Evolutionary conservation across 306 rosid genomes (phyloP), one percentile per base, ranked within the genome.

Genomic region (Cyamopsis tetragonoloba): DNA sequence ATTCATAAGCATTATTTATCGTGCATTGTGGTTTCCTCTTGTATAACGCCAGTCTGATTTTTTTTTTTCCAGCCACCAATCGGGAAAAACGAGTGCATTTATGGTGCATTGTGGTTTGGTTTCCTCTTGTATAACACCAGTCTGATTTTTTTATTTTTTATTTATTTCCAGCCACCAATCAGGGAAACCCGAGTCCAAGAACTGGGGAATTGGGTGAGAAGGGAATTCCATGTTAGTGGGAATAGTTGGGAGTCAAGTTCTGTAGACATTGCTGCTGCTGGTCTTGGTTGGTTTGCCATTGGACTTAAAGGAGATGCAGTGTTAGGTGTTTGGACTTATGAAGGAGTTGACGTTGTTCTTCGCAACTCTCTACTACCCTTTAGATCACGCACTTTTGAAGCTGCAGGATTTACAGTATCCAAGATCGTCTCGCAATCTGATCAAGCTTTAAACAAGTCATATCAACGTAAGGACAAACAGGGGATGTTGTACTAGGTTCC

Each of bases 61-160:
- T n/a, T n/a, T n/a, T n/a, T n/a, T n/a, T n/a, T n/a, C n/a, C n/a
- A 89, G 98, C 98, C 96, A 66, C 98, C 98, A 10, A 84, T 84
- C n/a, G 97, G 38, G 81, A 61, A 71, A 66, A 78, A 46, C 50
- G 96, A 73, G 87, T 88, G 4, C 77, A 84, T 19, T 70, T 18
- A 27, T 57, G 17, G 24, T 48, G 67, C 65, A 12, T 73, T 56
- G 13, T 32, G 8, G 2, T 73, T 71, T 28, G n/a, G 1, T 75
- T 66, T 23, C 62, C 14, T 66, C 20, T 56, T 55, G 54, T 67
- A 14, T 48, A 49, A 72, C 74, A 46, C 57, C 19, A 0, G 15
- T 60, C 22, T 66, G 49, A 70, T 26, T 42, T 70, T 13, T 66
- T 47, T 31, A 73, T 79, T 75, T 46, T 80, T 50, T 82, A n/a